A percentile compares a stretch with the other conserved stretches of the same genome.
phyloP scores from a whole-genome alignment of 2,329 filamentous ascomycete genomes.

The Phaeomoniella chlamydospora region DNA sequence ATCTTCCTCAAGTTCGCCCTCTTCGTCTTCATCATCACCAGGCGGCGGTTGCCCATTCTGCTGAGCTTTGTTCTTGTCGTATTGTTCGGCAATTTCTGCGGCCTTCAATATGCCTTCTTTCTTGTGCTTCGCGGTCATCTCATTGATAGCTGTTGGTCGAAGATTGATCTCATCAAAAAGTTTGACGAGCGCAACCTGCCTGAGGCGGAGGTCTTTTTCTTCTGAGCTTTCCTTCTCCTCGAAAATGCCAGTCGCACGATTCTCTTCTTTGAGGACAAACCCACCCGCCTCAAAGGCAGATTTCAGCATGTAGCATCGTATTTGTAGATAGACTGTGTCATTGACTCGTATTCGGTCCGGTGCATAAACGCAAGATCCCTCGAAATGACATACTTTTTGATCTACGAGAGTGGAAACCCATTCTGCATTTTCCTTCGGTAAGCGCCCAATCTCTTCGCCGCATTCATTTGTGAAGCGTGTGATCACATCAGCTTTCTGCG shows the following conservation, averaged over 20 bases:
- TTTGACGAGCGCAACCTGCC: slow-evolving; percentile 77
- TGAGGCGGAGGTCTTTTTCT: slow-evolving; percentile 67
- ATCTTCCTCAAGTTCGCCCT: slow-evolving; percentile 83
- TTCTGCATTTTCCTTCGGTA: slow-evolving; percentile 72
- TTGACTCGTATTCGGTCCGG: slow-evolving; percentile 76
- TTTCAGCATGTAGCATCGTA: slow-evolving; percentile 61
- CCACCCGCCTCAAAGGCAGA: slow-evolving; percentile 55
- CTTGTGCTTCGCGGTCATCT: slow-evolving; percentile 60
- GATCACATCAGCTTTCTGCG: slow-evolving; percentile 65
- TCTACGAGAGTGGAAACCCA: slow-evolving; percentile 92
- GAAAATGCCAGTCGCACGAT: slow-evolving; percentile 59
- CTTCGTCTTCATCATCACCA: slow-evolving; percentile 57
- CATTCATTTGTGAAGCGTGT: slow-evolving; percentile 74
- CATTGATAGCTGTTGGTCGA: slow-evolving; percentile 59
- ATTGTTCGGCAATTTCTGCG: slow-evolving; percentile 74
- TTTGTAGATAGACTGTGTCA: slow-evolving; percentile 84
- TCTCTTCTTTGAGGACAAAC: slow-evolving; percentile 50
- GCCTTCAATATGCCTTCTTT: slow-evolving; percentile 73
- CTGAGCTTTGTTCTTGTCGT: slow-evolving; percentile 40
- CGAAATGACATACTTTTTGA: slow-evolving; percentile 74
- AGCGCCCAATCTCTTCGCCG: slow-evolving; percentile 71
- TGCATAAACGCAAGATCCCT: slow-evolving; percentile 77
- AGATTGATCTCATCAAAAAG: slow-evolving; percentile 83
- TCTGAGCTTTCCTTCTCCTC: slow-evolving; percentile 75
- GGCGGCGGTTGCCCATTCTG: slow-evolving; percentile 37